Conservation (phyloP, 352 stramenopile species). For the Pythium coloratum region DNA sequence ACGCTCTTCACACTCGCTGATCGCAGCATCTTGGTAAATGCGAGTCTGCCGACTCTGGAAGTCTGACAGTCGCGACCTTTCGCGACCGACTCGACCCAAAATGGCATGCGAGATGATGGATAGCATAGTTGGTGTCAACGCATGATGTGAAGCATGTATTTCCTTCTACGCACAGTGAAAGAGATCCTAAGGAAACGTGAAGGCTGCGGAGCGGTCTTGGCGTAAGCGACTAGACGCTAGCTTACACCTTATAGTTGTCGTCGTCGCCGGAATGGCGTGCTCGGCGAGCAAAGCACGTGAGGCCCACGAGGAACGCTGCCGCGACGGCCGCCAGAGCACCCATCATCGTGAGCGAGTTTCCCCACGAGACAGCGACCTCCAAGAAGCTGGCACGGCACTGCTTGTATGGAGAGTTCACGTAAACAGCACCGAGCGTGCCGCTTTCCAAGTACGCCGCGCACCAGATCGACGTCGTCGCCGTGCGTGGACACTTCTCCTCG, state of each 20-base stretch:
- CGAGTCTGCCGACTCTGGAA: not conserved
- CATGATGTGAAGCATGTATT: not conserved
- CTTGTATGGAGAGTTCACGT: slow-evolving; percentile 69
- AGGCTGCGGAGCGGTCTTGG: not conserved
- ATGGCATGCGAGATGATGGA: not conserved
- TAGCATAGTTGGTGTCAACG: not conserved
- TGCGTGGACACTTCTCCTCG: slow-evolving; percentile 61
- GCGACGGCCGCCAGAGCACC: slow-evolving; percentile 51
- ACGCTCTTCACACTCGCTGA: slow-evolving; percentile 33
- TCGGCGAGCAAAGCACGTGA: slow-evolving; percentile 68
- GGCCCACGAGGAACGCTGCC: slow-evolving; percentile 48
- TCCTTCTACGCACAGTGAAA: not conserved
- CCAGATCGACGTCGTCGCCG: slow-evolving; percentile 45
- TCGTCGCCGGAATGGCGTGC: slow-evolving; percentile 22
- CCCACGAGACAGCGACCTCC: slow-evolving; percentile 65
- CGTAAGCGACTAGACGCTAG: not conserved
- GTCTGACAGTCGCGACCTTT: slow-evolving; percentile 20
- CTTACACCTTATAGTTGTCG: slow-evolving; percentile 22
- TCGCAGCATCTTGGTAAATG: slow-evolving; percentile 32
- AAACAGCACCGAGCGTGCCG: slow-evolving; percentile 44
- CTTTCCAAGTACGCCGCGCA: slow-evolving; percentile 59
- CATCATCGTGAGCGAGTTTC: slow-evolving; percentile 47
- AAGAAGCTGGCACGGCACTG: slow-evolving; percentile 73
- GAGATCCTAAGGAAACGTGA: not conserved
- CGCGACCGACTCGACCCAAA: not conserved